These are phyloP conservation scores for Boletellus sp. DNA, from an alignment of 768 basidiomycete genomes.

Conservation along the genomic window DNA sequence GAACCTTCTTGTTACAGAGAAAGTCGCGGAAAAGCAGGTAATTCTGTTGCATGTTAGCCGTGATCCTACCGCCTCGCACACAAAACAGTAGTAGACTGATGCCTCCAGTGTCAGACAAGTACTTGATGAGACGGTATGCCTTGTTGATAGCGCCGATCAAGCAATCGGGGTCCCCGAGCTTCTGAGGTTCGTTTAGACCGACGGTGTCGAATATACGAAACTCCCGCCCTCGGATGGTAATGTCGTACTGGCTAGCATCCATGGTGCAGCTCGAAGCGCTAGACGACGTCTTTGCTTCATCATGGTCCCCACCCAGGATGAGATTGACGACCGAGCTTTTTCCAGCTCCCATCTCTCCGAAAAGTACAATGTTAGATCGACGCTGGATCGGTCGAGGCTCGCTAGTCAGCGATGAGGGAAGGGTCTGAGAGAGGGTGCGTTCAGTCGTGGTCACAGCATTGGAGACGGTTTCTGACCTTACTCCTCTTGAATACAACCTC, in stretches of 20 bases:
- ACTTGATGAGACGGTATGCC: constrained; percentile 33
- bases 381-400: constrained; percentile 9
- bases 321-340: constrained; percentile 46
- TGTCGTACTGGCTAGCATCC: constrained; percentile 25
- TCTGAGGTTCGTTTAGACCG: constrained; percentile 30
- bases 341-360: constrained; percentile 31
- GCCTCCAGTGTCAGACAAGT: constrained; percentile 31
- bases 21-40: constrained; percentile 33
- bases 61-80: constrained; percentile 34
- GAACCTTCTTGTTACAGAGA: constrained; percentile 32
- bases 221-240: constrained; percentile 12
- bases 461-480: constrained; percentile 9
- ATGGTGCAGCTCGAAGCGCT: constrained; percentile 35
- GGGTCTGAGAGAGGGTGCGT: background rate
- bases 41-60: constrained; percentile 23
- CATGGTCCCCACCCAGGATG: constrained; percentile 24
- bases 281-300: constrained; percentile 28
- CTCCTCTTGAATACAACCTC: background rate
- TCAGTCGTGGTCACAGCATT: constrained; percentile 2
- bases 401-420: constrained; percentile 4
- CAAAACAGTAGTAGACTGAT: constrained; percentile 40
- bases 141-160: constrained; percentile 30
- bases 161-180: constrained; percentile 22
- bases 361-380: constrained; percentile 25
- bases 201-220: constrained; percentile 35